phyloP scores from a whole-genome alignment of 495 filamentous ascomycete genomes.

The Talaromyces proteolyticus region DNA sequence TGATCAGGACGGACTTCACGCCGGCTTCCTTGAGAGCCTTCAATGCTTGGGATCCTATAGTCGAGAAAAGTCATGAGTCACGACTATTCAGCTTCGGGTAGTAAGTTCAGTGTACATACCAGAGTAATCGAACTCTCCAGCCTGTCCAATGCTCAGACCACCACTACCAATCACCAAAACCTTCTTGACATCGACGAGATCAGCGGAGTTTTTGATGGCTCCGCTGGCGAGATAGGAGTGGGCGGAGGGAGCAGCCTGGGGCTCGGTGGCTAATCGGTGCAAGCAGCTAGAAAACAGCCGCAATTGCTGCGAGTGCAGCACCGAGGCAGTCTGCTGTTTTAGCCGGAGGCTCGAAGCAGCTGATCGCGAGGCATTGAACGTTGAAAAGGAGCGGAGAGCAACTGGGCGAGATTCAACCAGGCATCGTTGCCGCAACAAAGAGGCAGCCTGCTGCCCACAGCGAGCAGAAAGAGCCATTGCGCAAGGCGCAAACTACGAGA shows the following conservation, averaged over 20 bases:
- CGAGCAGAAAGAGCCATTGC: slow-evolving; percentile 48
- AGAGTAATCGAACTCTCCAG: slow-evolving; percentile 98
- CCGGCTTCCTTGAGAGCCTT: slow-evolving; percentile 96
- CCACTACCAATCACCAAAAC: slow-evolving; percentile 90
- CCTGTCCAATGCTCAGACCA: slow-evolving; percentile 92
- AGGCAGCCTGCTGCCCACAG: slow-evolving; percentile 41
- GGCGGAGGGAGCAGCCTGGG: slow-evolving; percentile 70
- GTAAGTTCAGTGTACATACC: slow-evolving; percentile 44
- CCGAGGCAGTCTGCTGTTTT: slow-evolving; percentile 27
- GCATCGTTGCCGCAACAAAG: slow-evolving; percentile 40
- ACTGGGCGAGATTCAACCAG: slow-evolving; percentile 34
- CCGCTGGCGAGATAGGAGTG: slow-evolving; percentile 87
- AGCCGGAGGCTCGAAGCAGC: slow-evolving; percentile 18
- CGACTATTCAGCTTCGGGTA: not conserved
- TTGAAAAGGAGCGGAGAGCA: slow-evolving; percentile 35
- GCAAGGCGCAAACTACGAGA: slow-evolving; percentile 27
- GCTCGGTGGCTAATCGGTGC: slow-evolving; percentile 28
- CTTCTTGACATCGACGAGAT: slow-evolving; percentile 90
- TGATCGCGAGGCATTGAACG: slow-evolving; percentile 2
- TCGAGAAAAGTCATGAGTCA: slow-evolving; percentile 9
- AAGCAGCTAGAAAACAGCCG: slow-evolving; percentile 39
- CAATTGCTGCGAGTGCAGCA: slow-evolving; percentile 38
- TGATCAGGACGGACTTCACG: slow-evolving; percentile 91
- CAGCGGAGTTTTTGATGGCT: slow-evolving; percentile 62
- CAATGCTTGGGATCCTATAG: slow-evolving; percentile 94